phyloP scores from a whole-genome alignment of 2,329 filamentous ascomycete genomes.

The Aureobasidium sp. region DNA sequence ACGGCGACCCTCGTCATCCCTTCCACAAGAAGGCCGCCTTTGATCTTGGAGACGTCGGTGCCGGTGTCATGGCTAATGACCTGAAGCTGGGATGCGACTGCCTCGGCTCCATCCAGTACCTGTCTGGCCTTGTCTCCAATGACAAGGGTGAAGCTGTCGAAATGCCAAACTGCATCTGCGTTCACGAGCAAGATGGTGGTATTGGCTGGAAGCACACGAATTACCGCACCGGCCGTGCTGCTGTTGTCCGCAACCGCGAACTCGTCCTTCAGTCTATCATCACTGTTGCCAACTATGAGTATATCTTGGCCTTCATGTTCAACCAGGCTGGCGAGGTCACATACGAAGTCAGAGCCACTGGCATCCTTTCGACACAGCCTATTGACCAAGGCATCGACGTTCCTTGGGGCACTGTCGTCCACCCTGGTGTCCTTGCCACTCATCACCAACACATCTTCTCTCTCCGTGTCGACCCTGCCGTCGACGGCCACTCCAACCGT shows the following conservation, averaged over 20 bases:
- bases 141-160: slow-evolving; percentile 52
- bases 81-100: slow-evolving; percentile 65
- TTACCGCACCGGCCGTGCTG: slow-evolving; percentile 58
- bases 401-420: slow-evolving; percentile 61
- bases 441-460: slow-evolving; percentile 73
- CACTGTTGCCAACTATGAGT: slow-evolving; percentile 66
- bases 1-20: slow-evolving; percentile 58
- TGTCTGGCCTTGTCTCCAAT: slow-evolving; percentile 52
- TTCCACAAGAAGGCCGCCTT: slow-evolving; percentile 66
- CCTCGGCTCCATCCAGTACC: slow-evolving; percentile 62
- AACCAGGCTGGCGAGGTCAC: slow-evolving; percentile 62
- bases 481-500: slow-evolving; percentile 42
- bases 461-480: slow-evolving; percentile 42
- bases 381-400: slow-evolving; percentile 59
- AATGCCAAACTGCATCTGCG: slow-evolving; percentile 61
- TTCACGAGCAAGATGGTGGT: slow-evolving; percentile 64
- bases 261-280: slow-evolving; percentile 64
- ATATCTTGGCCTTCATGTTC: slow-evolving; percentile 65
- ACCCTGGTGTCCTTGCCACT: slow-evolving; percentile 60
- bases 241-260: slow-evolving; percentile 57
- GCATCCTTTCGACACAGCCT: slow-evolving; percentile 60
- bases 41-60: slow-evolving; percentile 60
- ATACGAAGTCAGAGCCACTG: slow-evolving; percentile 63
- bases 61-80: slow-evolving; percentile 62
- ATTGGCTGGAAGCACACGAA: slow-evolving; percentile 68